These are phyloP conservation scores for Metschnikowia cubensis DNA, from an alignment of 805 yeast genomes.

Conservation along the genomic window DNA sequence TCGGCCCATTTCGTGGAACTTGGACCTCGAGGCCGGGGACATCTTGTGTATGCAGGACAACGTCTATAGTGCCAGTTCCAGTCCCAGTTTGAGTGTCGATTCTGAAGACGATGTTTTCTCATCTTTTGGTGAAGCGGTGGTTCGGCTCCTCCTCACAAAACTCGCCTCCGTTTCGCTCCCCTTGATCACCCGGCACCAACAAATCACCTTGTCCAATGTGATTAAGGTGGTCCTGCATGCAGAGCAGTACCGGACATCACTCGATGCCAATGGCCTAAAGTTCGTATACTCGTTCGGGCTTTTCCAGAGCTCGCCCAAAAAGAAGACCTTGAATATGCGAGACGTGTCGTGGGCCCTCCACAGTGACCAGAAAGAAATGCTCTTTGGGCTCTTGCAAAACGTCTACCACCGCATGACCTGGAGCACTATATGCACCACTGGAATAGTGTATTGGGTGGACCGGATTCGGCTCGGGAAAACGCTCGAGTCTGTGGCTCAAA, in stretches of 20 bases:
- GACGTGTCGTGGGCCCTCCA: conserved; percentile 88
- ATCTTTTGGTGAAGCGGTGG: conserved; percentile 40
- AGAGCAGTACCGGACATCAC: conserved; percentile 36
- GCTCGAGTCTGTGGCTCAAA: conserved; percentile 68
- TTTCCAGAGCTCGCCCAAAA: conserved; percentile 49
- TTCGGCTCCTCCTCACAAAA: conserved; percentile 51
- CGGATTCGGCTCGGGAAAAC: conserved; percentile 30
- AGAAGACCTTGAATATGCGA: conserved; percentile 60
- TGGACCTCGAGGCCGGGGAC: conserved; percentile 21
- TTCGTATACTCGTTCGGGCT: conserved; percentile 70
- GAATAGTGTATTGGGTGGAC: conserved; percentile 66
- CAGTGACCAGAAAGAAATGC: conserved; percentile 68
- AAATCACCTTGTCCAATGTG: conserved; percentile 70
- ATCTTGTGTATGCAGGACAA: neutral
- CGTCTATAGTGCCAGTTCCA: neutral
- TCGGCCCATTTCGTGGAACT: conserved; percentile 29
- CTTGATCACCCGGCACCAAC: conserved; percentile 85
- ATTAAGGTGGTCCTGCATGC: conserved; percentile 61
- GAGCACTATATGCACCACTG: conserved; percentile 55
- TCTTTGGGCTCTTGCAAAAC: conserved; percentile 48
- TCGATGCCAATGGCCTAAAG: conserved; percentile 66
- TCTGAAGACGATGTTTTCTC: conserved; percentile 25
- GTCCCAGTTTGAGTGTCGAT: neutral
- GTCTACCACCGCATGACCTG: conserved; percentile 51
- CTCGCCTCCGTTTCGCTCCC: conserved; percentile 68